A percentile compares a stretch with the other conserved stretches of the same genome.
These are phyloP conservation scores for Rhodosporidiobolus sp. DNA, from an alignment of 768 basidiomycete species.

Conservation along the genomic window DNA sequence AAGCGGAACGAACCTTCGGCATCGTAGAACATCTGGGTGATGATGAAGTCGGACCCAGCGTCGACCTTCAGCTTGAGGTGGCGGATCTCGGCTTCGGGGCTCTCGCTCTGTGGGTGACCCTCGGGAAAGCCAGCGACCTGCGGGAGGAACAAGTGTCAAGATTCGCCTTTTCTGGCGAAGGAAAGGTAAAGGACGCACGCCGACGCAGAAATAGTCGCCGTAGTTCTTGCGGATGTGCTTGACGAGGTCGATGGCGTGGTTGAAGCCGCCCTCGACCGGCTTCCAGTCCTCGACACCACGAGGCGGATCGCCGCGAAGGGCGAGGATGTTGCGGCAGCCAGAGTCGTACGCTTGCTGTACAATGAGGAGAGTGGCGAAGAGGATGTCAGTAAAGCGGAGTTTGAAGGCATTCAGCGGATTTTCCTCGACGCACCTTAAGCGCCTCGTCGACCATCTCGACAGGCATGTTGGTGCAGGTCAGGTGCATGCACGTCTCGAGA, in stretches of 20 bases:
- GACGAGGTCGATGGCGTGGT: slow-evolving; percentile 81
- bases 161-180: background rate
- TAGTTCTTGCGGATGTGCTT: slow-evolving; percentile 82
- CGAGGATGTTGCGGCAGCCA: slow-evolving; percentile 85
- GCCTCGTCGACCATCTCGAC: slow-evolving; percentile 90
- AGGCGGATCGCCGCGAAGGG: slow-evolving; percentile 91
- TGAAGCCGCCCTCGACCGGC: slow-evolving; percentile 76
- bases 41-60: slow-evolving; percentile 90
- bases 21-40: slow-evolving; percentile 97
- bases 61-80: slow-evolving; percentile 84
- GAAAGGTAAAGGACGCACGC: slow-evolving; percentile 62
- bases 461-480: slow-evolving; percentile 99
- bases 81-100: slow-evolving; percentile 57
- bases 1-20: slow-evolving; percentile 57
- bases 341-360: slow-evolving; percentile 62
- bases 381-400: background rate
- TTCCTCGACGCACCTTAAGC: slow-evolving; percentile 56
- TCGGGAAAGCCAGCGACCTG: slow-evolving; percentile 75
- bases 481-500: slow-evolving; percentile 97
- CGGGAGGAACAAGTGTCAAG: background rate
- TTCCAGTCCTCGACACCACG: slow-evolving; percentile 90
- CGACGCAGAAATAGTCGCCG: slow-evolving; percentile 82
- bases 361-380: background rate
- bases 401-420: background rate
- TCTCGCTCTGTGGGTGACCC: slow-evolving; percentile 58